Evolutionary conservation across 2,329 filamentous ascomycete species (phyloP), one percentile per base, ranked within the genome.

Genomic region (Boeremia lycopersici): DNA sequence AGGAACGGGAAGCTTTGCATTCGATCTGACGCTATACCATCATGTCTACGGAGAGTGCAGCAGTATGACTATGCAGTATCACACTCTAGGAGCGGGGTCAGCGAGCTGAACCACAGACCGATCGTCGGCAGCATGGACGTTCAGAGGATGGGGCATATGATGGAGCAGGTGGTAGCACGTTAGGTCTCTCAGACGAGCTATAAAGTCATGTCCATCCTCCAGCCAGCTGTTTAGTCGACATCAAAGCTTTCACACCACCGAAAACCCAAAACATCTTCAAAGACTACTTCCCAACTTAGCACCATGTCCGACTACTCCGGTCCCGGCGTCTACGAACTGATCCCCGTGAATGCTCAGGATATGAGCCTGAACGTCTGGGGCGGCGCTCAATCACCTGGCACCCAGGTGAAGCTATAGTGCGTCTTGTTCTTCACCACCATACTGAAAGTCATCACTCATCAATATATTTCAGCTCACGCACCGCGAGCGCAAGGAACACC

Each of bases 291-390:
- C 40, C 33, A n/a, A 6, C 33, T n/a, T 19, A 34, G 17, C 7
- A 40, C 15, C 34, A 48, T 48, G 45, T 48, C 45, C 11, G 45
- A 48, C 33, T 39, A 39, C 17, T 39, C 45, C 12, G 45, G 35
- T 2, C 26, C 34, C 6, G 45, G 45, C 5, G 17, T 39, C 17
- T 48, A 48, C 28, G 35, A 39, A 10, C 39, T 48, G 15, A 29
- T 39, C 17, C 45, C 45, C 8, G 39, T 39, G 15, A 26, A 48
- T 30, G 45, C 45, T 28, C 45, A 28, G 11, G 17, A 31, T 2
- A 39, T 39, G 45, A 48, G 45, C 35, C 17, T 48, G 12, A 31
- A 48, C 17, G 26, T 48, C 28, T 48, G 45, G 45, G 45, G 28
- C 17, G 45, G 35, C 2, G 25, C 45, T 25, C 10, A 9, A 2